These are phyloP conservation scores for Fusarium nelsonii DNA, from an alignment of 2,329 filamentous ascomycete genomes.

Conservation along the genomic window DNA sequence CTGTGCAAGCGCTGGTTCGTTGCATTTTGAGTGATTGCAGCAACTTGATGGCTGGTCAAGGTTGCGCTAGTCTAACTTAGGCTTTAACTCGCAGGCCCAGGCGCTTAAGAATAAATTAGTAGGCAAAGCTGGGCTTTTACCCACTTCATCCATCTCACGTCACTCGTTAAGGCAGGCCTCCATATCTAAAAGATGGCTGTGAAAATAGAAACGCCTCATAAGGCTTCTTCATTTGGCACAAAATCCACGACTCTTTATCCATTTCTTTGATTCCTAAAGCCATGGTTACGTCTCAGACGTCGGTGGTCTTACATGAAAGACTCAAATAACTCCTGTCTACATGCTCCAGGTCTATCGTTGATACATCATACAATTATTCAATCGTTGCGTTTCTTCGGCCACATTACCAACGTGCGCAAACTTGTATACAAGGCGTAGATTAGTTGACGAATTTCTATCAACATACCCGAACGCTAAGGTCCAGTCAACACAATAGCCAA, in stretches of 20 bases:
- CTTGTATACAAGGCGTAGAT: not conserved
- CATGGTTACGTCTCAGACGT: not conserved
- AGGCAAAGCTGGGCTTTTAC: not conserved
- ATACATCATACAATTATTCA: not conserved
- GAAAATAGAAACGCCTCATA: slow-evolving; percentile 9
- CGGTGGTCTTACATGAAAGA: not conserved
- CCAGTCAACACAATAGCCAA: slow-evolving; percentile 35
- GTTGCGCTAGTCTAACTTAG: slow-evolving; percentile 21
- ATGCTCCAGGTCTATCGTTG: not conserved
- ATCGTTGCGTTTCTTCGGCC: not conserved
- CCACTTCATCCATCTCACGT: slow-evolving; percentile 5
- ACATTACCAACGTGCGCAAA: not conserved
- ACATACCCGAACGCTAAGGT: not conserved
- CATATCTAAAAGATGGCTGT: not conserved
- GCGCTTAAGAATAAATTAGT: slow-evolving; percentile 8
- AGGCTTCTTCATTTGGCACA: slow-evolving; percentile 6
- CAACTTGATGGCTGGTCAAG: not conserved
- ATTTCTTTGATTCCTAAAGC: not conserved
- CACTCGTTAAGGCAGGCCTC: slow-evolving; percentile 7
- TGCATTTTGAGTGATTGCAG: slow-evolving; percentile 31
- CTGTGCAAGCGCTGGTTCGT: slow-evolving; percentile 14
- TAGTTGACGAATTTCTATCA: not conserved
- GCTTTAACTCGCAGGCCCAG: slow-evolving; percentile 14
- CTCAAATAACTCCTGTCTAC: not conserved
- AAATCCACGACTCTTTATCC: not conserved